Percentiles rank a stretch among this genome's conserved stretches.
phyloP scores from a whole-genome alignment of 208 protist genomes.

The Crithidia acanthocephali region DNA sequence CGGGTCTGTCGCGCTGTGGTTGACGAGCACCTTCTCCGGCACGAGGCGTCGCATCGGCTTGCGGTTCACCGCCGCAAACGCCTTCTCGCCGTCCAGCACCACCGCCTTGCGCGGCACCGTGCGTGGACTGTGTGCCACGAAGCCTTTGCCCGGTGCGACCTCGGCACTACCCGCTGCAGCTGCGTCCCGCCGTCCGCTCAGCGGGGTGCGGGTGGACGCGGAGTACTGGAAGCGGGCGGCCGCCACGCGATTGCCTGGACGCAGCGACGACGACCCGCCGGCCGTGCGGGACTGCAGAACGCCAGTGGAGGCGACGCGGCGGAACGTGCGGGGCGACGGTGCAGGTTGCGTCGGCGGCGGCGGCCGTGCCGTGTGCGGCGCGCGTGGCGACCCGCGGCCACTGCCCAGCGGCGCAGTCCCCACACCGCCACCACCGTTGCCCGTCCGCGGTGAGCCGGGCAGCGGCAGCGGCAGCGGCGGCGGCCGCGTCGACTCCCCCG shows the following conservation, averaged over 20 bases:
- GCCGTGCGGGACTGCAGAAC: constrained; percentile 1
- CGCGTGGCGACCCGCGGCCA: background rate
- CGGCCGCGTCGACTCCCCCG: background rate
- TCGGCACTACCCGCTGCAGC: background rate
- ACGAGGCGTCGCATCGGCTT: constrained; percentile 15
- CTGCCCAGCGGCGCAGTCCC: background rate
- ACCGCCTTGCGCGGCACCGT: background rate
- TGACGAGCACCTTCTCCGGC: constrained; percentile 5
- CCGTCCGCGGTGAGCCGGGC: background rate
- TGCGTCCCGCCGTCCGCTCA: background rate
- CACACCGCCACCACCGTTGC: too few species aligned
- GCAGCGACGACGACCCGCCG: background rate
- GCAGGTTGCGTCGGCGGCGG: constrained; percentile 2
- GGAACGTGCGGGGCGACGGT: constrained; percentile 11
- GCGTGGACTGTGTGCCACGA: background rate
- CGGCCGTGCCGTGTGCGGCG: constrained; percentile 9
- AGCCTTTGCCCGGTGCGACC: background rate
- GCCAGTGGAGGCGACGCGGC: constrained; percentile 6
- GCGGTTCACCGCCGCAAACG: constrained; percentile 14
- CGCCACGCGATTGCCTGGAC: background rate
- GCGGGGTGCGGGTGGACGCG: background rate
- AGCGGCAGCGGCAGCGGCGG: background rate
- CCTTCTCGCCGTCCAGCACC: background rate
- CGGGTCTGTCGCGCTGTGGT: background rate
- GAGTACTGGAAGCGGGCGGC: background rate